Percentiles rank a stretch among this genome's conserved stretches.
Evolutionary conservation across 1,139 yeast species (phyloP).

Genomic region (Hyphopichia pseudoburtonii): DNA sequence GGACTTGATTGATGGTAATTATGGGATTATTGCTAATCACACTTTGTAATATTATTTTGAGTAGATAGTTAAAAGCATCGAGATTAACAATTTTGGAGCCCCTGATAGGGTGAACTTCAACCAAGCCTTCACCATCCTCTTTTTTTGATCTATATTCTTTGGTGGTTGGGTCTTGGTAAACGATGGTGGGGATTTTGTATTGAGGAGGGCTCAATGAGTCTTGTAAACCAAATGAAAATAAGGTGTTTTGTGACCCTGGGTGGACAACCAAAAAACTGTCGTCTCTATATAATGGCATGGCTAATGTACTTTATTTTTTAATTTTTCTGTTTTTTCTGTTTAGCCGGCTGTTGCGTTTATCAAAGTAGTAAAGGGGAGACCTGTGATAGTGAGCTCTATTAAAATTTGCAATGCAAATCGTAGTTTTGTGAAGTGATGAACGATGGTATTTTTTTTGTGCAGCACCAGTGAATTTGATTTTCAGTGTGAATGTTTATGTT

Average conservation of each 20-base stretch:
- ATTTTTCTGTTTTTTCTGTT: no score
- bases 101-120: conserved; percentile 60
- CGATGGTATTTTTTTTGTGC: not conserved
- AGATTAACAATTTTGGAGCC: conserved; percentile 64
- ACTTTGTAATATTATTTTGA: conserved; percentile 61
- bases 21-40: conserved; percentile 51
- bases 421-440: no score
- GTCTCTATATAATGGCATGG: conserved; percentile 62
- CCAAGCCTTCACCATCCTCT: conserved; percentile 29
- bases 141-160: conserved; percentile 39
- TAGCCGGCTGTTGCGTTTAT: no score
- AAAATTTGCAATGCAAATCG: no score
- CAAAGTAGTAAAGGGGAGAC: no score
- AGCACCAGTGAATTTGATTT: not conserved
- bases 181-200: conserved; percentile 71
- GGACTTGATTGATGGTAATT: conserved; percentile 48
- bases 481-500: no score
- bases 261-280: conserved; percentile 65
- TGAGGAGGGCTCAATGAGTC: conserved; percentile 81
- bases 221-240: conserved; percentile 77
- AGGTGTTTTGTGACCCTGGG: conserved; percentile 77
- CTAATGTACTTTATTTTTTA: not conserved
- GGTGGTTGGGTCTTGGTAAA: conserved; percentile 53
- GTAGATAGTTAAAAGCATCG: conserved; percentile 68
- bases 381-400: no score